Percentiles rank a stretch among this genome's conserved stretches.
Conservation (phyloP, 2,329 filamentous ascomycete species). For the Rosellinia necatrix region DNA sequence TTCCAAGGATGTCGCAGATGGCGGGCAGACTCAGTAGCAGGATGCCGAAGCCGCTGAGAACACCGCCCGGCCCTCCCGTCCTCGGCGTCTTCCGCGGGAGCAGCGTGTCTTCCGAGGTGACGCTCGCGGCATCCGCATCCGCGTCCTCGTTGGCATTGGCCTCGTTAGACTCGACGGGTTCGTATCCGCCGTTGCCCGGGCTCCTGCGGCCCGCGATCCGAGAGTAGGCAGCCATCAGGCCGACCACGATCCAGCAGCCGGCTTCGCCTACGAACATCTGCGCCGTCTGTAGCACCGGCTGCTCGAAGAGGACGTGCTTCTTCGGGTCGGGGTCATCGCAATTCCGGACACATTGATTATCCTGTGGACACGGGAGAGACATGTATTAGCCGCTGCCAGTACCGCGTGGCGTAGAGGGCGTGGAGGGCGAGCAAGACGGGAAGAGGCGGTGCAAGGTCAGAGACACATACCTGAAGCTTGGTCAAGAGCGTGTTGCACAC, state of each 20-base stretch:
- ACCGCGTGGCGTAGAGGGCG: not conserved
- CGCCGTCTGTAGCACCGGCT: slow-evolving; percentile 92
- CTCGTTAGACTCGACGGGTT: slow-evolving; percentile 61
- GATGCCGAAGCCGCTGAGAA: slow-evolving; percentile 73
- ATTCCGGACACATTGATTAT: slow-evolving; percentile 95
- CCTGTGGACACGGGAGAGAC: slow-evolving; percentile 52
- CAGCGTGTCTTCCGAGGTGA: slow-evolving; percentile 49
- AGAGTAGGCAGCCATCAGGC: slow-evolving; percentile 68
- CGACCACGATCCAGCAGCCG: slow-evolving; percentile 92
- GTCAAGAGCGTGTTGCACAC: slow-evolving; percentile 97
- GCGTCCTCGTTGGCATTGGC: slow-evolving; percentile 50
- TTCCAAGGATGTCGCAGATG: slow-evolving; percentile 91
- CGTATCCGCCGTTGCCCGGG: slow-evolving; percentile 62
- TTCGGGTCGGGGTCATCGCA: slow-evolving; percentile 73
- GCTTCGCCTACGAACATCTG: slow-evolving; percentile 99
- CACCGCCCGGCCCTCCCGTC: slow-evolving; percentile 50
- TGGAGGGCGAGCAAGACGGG: not conserved
- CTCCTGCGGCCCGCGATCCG: slow-evolving; percentile 54
- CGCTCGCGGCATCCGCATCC: slow-evolving; percentile 52
- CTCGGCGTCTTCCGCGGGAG: slow-evolving; percentile 24
- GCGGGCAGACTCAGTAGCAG: slow-evolving; percentile 81
- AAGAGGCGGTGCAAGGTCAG: slow-evolving; percentile 2
- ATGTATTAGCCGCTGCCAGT: not conserved
- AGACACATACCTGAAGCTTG: slow-evolving; percentile 79
- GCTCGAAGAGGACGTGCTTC: slow-evolving; percentile 78